These are phyloP conservation scores for Gamsiella multidivaricata DNA, from an alignment of 192 early-diverging fungal genomes.

Conservation along the genomic window DNA sequence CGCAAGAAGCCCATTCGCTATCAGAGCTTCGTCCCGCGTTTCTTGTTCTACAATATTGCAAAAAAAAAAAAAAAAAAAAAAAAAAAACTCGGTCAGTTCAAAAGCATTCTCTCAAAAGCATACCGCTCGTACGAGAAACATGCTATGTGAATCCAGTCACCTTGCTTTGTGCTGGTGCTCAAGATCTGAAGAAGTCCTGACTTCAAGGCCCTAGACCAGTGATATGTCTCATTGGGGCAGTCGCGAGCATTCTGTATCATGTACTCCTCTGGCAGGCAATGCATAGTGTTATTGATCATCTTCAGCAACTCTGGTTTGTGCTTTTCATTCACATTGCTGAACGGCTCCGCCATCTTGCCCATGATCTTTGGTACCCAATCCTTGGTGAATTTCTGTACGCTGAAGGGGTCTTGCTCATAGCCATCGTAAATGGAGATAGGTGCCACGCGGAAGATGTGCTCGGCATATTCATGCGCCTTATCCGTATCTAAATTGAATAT, in stretches of 20 bases:
- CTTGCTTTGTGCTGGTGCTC: too few relatives aligned
- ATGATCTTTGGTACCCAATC: conserved; percentile 38
- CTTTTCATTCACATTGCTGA: conserved; percentile 14
- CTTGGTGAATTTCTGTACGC: conserved; percentile 32
- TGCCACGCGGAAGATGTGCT: conserved; percentile 24
- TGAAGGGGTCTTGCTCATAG: conserved; percentile 26
- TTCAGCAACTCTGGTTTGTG: conserved; percentile 30
- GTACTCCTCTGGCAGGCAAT: conserved; percentile 30
- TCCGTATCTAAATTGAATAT: neutral
- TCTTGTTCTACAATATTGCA: conserved; percentile 9
- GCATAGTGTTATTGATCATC: conserved; percentile 20
- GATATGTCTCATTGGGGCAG: conserved; percentile 4
- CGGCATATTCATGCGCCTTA: conserved; percentile 28
- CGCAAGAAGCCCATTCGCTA: conserved; percentile 33
- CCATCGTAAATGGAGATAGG: conserved; percentile 41
- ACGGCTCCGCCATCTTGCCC: conserved; percentile 16
- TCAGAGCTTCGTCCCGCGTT: conserved; percentile 38
- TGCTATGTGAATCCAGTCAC: too few relatives aligned
- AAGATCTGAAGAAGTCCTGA: conserved; percentile 44
- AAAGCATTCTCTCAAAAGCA: neutral
- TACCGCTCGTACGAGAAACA: too few relatives aligned
- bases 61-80: neutral
- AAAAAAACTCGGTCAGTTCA: neutral
- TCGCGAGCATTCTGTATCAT: conserved; percentile 30
- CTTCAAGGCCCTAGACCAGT: conserved; percentile 35